Evolutionary conservation across 148 eudicot genomes (phyloP).

Genomic region (Amaranthus palmeri): DNA sequence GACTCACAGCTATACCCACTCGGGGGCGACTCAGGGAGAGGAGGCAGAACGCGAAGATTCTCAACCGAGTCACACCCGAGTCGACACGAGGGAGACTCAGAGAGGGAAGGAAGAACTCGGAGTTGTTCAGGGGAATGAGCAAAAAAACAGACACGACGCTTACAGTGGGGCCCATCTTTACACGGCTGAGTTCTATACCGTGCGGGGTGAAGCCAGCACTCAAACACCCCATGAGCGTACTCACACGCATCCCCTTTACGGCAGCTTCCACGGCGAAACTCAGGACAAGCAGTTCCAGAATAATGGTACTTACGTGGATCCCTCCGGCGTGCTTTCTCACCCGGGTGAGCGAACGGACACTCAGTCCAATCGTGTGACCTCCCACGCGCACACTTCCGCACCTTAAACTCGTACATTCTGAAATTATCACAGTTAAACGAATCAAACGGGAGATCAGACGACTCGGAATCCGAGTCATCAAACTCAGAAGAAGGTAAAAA

Average conservation of each 20-base stretch:
- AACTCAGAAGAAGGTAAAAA: slow-evolving; percentile 52
- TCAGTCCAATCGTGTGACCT: slow-evolving; percentile 83
- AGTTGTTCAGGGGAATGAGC: slow-evolving; percentile 71
- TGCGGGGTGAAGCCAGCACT: slow-evolving; percentile 89
- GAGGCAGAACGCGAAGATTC: not conserved
- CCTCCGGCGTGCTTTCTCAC: slow-evolving; percentile 67
- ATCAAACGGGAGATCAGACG: slow-evolving; percentile 32
- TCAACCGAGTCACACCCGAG: slow-evolving; percentile 22
- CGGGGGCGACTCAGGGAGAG: not conserved
- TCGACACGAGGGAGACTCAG: slow-evolving; percentile 31
- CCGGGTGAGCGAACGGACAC: slow-evolving; percentile 70
- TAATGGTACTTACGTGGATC: slow-evolving; percentile 46
- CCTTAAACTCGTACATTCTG: slow-evolving; percentile 81
- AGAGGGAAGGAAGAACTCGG: slow-evolving; percentile 31
- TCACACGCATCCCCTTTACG: slow-evolving; percentile 66
- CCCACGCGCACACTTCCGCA: slow-evolving; percentile 54
- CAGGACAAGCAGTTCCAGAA: slow-evolving; percentile 69
- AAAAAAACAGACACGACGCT: slow-evolving; percentile 74
- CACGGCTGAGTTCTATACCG: slow-evolving; percentile 83
- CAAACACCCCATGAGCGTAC: slow-evolving; percentile 81
- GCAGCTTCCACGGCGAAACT: slow-evolving; percentile 67
- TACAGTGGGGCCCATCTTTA: slow-evolving; percentile 63
- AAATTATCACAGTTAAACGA: slow-evolving; percentile 63
- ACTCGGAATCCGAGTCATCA: slow-evolving; percentile 25
- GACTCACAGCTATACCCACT: too few relatives aligned